Evolutionary conservation across 257 asterid species (phyloP).

Genomic region (Scutellaria baicalensis): DNA sequence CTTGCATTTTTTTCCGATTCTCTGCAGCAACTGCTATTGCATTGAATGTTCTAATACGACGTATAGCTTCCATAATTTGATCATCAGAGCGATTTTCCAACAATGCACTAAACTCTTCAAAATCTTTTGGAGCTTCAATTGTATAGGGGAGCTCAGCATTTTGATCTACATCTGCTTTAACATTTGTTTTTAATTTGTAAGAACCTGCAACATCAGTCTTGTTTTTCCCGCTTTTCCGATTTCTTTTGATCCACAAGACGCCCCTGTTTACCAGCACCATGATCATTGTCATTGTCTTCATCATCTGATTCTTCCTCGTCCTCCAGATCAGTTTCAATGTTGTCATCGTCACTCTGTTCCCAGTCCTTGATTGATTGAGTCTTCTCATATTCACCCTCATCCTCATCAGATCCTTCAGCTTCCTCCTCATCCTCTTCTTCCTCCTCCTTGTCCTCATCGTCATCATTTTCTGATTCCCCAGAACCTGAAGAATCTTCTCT

Average conservation of each 20-base stretch:
- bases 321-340: constrained; percentile 38
- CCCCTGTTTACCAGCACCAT: constrained; percentile 12
- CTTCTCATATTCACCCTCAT: constrained; percentile 26
- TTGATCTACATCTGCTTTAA: constrained; percentile 18
- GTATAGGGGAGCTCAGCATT: constrained; percentile 80
- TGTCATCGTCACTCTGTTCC: constrained; percentile 97
- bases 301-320: constrained; percentile 36
- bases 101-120: constrained; percentile 66
- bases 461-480: constrained; percentile 42
- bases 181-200: constrained; percentile 19
- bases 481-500: constrained; percentile 35
- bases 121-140: constrained; percentile 85
- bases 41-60: constrained; percentile 74
- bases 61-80: constrained; percentile 80
- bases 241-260: constrained; percentile 19
- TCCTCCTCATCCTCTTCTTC: constrained; percentile 38
- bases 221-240: constrained; percentile 22
- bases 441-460: constrained; percentile 32
- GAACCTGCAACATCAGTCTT: constrained; percentile 12
- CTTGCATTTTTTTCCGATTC: constrained; percentile 90
- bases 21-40: constrained; percentile 83
- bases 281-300: constrained; percentile 26
- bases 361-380: constrained; percentile 65
- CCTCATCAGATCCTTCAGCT: constrained; percentile 43
- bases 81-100: constrained; percentile 71